These are phyloP conservation scores for Peribolospora baueri DNA, from an alignment of 768 basidiomycete genomes.

Conservation along the genomic window DNA sequence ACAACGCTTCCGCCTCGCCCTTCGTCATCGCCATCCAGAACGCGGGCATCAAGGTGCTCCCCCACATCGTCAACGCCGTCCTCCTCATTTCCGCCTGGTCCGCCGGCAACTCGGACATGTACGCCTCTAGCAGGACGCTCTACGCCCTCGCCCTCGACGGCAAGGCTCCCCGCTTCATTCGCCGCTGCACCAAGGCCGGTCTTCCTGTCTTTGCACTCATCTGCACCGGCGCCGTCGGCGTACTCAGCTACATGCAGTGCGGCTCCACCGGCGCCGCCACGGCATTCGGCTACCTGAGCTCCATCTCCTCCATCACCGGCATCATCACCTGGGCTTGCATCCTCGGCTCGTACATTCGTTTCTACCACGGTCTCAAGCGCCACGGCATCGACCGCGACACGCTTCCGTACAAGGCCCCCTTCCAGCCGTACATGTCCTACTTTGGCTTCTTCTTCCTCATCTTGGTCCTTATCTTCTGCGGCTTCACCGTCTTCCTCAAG, in stretches of 20 bases:
- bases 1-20: constrained; percentile 16
- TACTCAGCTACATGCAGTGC: constrained; percentile 53
- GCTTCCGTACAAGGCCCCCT: constrained; percentile 19
- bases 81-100: constrained; percentile 80
- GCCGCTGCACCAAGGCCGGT: constrained; percentile 31
- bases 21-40: constrained; percentile 58
- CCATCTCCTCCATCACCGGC: constrained; percentile 23
- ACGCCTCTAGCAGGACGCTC: constrained; percentile 50
- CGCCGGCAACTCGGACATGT: constrained; percentile 53
- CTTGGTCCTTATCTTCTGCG: constrained; percentile 6
- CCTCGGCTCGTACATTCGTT: constrained; percentile 35
- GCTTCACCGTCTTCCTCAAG: constrained; percentile 18
- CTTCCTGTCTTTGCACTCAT: constrained; percentile 50
- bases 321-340: constrained; percentile 64
- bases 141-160: constrained; percentile 59
- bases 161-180: constrained; percentile 62
- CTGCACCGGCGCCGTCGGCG: constrained; percentile 36
- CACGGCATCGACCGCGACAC: constrained; percentile 27
- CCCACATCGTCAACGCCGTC: constrained; percentile 34
- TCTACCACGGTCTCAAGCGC: constrained; percentile 9
- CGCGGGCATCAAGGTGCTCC: constrained; percentile 56
- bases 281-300: not conserved
- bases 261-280: constrained; percentile 32
- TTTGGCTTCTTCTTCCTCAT: constrained; percentile 41
- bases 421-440: constrained; percentile 37